These are phyloP conservation scores for Cyberlindnera maritima DNA, from an alignment of 805 yeast genomes.

Conservation along the genomic window DNA sequence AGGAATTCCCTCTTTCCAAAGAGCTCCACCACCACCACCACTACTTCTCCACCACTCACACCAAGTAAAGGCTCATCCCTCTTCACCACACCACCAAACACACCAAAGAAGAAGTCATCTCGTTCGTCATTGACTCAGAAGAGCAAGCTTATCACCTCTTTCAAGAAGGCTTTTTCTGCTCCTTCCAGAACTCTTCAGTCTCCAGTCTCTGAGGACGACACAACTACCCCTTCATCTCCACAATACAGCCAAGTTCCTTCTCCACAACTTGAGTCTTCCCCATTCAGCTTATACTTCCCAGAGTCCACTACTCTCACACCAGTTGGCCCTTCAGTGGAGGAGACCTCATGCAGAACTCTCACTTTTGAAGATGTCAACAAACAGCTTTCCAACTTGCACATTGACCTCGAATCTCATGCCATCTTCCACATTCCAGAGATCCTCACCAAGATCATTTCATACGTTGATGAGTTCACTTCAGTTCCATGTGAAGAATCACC, in stretches of 20 bases:
- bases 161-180: slow-evolving; percentile 20
- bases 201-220: slow-evolving; percentile 19
- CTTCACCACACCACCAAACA: slow-evolving; percentile 16
- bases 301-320: slow-evolving; percentile 1
- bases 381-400: slow-evolving; percentile 13
- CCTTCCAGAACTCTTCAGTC: slow-evolving; percentile 11
- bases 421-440: slow-evolving; percentile 81
- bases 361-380: slow-evolving; percentile 11
- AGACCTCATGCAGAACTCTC: slow-evolving; percentile 4
- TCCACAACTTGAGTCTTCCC: slow-evolving; percentile 8
- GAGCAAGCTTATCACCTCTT: slow-evolving; percentile 23
- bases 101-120: slow-evolving; percentile 12
- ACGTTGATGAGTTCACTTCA: slow-evolving; percentile 52
- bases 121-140: slow-evolving; percentile 13
- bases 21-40: slow-evolving; percentile 3
- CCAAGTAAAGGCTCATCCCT: slow-evolving; percentile 11
- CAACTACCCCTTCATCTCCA: slow-evolving; percentile 10
- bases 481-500: slow-evolving; percentile 65
- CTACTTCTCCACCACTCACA: slow-evolving; percentile 21
- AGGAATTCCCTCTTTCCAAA: slow-evolving; percentile 17
- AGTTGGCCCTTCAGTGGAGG: background rate
- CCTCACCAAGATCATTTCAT: slow-evolving; percentile 53
- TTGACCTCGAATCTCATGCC: slow-evolving; percentile 15
- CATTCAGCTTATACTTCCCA: slow-evolving; percentile 3
- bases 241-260: background rate